Evolutionary conservation across 108 stramenopile species (phyloP), one percentile per base, ranked within the genome.

Genomic region (Ochromonas danica): DNA sequence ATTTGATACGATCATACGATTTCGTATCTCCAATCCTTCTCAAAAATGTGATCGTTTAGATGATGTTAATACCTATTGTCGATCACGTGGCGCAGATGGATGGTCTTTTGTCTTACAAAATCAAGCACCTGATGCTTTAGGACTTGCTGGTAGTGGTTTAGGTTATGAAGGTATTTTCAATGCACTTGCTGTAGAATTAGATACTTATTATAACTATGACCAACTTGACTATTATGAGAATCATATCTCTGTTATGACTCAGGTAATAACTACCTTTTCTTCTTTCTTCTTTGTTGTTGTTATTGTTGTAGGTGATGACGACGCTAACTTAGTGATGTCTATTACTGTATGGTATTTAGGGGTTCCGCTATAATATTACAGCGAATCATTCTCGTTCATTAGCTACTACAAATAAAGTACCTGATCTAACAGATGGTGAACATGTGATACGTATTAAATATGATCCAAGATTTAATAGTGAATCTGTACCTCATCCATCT

Each of bases 131-230:
- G 25, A 43, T 6, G 82, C 86, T 40, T 31, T 90, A 14, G 87
- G 89, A 0, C 40, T 25, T 33, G 61, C 41, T 27, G 84, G 90
- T 40, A 22, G 43, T 42, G 87, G 87, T 0, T 57, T 90, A 25
- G 91, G 91, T 1, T 90, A 88, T 57, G 87, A 35, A 0, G 90
- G 91, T 0, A 89, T 91, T 45, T n/a, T 31, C 31, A 89, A 90
- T 43, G 25, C 82, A 2, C n/a, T 91, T 1, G 91, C 90, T 0
- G 78, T 91, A 1, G 88, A 89, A 40, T 88, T 91, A 60, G 90
- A 91, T 80, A 90, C 91, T 14, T 87, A 70, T 61, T 80, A 79
- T 79, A 90, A 90, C 62, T 61, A 74, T 0, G 88, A 90, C 43
- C 65, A 70, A 27, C 33, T 78, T 1, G 91, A 91, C 30, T 84